Base-by-base conservation (phyloP, 1,139 yeast genomes). In the Debaryomyces udenii region DNA sequence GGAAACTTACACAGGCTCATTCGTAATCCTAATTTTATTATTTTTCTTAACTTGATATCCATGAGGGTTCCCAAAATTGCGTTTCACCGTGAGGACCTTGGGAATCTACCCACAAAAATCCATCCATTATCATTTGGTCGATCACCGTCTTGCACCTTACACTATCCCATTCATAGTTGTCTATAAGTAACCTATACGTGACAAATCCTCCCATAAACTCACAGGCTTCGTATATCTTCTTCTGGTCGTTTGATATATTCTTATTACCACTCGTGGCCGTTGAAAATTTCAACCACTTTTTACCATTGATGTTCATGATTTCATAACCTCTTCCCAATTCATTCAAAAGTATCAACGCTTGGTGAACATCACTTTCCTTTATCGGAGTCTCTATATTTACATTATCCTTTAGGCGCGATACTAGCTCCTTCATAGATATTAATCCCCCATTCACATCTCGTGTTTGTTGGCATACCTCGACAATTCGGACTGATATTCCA, bases 71-170 rank as follows among this genome's bases (percentile, higher is more conserved):
- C 96, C 96, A 88, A 56, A 76, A 88, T 50, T 72, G 76, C 22
- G 62, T 61, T 48, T 81, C 89, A 0, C 64, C 66, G 14, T 49
- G 49, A 0, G 46, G 48, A 9, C 76, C 81, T 51, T 80, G 86
- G 3, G 62, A 61, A 56, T 90, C 98, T 1, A 89, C 68, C 98
- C 98, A 90, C 18, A 90, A 66, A 37, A 88, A 69, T 9, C 97
- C 96, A 38, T 76, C 77, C 56, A 85, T 73, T 3, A 89, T 84
- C 88, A 90, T 83, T 44, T 86, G 94, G 36, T 86, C 83, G 14
- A 91, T 60, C 9, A 83, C 86, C 0, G 82, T 66, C 48, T 74
- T 72, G 43, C 88, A 76, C 42, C 96, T 67, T 1, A 76, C 68
- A 9, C 58, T 58, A 42, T 77, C 80, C 98, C 98, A 90, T 2